Base-by-base conservation (phyloP, 2,329 filamentous ascomycete species). In the Emericellopsis cladophorae region DNA sequence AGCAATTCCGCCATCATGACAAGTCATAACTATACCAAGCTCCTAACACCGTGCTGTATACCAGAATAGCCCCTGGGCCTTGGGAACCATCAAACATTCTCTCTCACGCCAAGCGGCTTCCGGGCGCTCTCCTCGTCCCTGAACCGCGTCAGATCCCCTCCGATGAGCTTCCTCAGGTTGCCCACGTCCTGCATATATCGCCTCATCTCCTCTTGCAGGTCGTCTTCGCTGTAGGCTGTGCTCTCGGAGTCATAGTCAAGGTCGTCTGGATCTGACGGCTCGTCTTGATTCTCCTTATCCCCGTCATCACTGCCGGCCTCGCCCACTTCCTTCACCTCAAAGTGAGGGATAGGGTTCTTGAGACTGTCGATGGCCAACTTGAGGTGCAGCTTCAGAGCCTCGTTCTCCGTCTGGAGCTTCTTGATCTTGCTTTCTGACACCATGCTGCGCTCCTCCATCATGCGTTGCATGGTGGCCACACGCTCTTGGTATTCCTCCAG, bases 371-470 rank as follows among this genome's bases (percentile, higher is more conserved):
- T 70, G 1, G 88, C 90, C 40, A 98, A 75, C 52, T 85, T 87
- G 39, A 98, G 68, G 61, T 98, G 92, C 44, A 92, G 70, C 46
- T 88, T 74, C 51, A 96, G 64, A 0, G 89, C 84, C 54, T 95
- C 90, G 47, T 95, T 95, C 66, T 98, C 79, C 2, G 84, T 89
- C 58, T 84, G 83, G 41, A 98, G 65, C 47, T 83, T 86, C 49
- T 87, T 81, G 56, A 98, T 95, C 71, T 95, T 95, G 66, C 84
- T 87, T 56, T 96, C 90, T 24, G 84, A 81, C 12, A 96, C 84
- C 59, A 93, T 82, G 45, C 83, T 79, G 47, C 81, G 83, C 64
- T 98, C 92, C 59, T 96, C 89, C 89, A 95, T 95, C 60, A 94
- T 76, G 44, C 89, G 80, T 60, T 96, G 88, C 83, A 98, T 88